Base-by-base conservation (phyloP, 495 filamentous ascomycete species). In the Lasiosphaeriaceae sp. region DNA sequence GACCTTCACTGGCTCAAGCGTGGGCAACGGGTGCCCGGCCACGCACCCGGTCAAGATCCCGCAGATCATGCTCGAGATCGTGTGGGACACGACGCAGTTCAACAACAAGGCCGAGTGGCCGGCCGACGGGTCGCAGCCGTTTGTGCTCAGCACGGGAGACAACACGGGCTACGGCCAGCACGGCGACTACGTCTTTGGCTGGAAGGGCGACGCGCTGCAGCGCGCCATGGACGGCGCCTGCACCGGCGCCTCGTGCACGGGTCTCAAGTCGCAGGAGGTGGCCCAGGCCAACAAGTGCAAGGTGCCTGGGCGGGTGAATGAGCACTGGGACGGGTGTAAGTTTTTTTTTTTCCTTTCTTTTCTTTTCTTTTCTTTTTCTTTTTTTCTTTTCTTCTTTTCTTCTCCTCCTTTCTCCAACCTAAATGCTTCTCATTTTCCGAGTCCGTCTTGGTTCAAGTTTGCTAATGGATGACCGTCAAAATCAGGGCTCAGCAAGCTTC, bases 51-150 rank as follows among this genome's bases (percentile, higher is more conserved):
- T 75, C 17, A 81, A 80, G 34, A 74, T 84, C 12, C 71, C 81
- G 53, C 80, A 80, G 19, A 67, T 88, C 53, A 86, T 88, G 67
- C 81, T 83, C 58, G 86, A 88, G 58, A 76, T 75, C 5, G 71
- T 77, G 41, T 80, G 77, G 77, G 73, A 79, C 56, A 77, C 77
- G 0, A 74, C 68, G 52, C 60, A 72, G 60, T 79, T 80, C 65
- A 76, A 76, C 66, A 71, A 57, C 65, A 56, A 76, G 63, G 73
- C 66, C 65, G 67, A 64, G 71, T 80, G 78, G 77, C 74, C 74
- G 2, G 58, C 71, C 2, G 74, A 69, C 21, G 63, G 65, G 12
- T 62, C 68, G 8, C 70, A 77, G 49, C 76, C 76, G 7, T 79
- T 79, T 57, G 71, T 76, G 22, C 45, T 54, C 50, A 60, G 57